Conservation (phyloP, 2,329 filamentous ascomycete species). For the Microcera coccophila region DNA sequence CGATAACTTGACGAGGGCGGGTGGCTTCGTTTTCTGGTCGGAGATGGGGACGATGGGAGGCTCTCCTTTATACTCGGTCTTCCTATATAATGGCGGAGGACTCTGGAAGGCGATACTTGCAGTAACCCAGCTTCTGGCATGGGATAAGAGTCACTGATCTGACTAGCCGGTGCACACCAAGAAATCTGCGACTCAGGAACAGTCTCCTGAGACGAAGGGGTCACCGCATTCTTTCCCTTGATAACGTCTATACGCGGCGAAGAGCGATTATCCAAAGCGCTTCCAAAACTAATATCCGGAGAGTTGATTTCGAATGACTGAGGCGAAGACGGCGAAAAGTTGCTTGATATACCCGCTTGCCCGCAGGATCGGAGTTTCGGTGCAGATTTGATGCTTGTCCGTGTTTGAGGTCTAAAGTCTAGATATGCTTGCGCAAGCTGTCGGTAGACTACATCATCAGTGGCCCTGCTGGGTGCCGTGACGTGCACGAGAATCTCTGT, state of each 20-base stretch:
- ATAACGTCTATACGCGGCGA: slow-evolving; percentile 27
- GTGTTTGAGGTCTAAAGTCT: slow-evolving; percentile 38
- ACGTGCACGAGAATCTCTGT: slow-evolving; percentile 56
- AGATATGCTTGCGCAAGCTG: slow-evolving; percentile 49
- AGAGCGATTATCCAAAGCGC: slow-evolving; percentile 43
- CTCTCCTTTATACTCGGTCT: slow-evolving; percentile 21
- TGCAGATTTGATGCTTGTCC: slow-evolving; percentile 9
- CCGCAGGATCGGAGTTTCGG: neutral
- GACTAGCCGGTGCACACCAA: slow-evolving; percentile 45
- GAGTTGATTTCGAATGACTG: slow-evolving; percentile 30
- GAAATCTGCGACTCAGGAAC: slow-evolving; percentile 28
- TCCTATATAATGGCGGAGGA: slow-evolving; percentile 48
- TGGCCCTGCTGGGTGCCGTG: slow-evolving; percentile 45
- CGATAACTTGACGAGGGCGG: neutral
- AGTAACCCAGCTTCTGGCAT: slow-evolving; percentile 31
- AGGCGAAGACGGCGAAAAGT: slow-evolving; percentile 10
- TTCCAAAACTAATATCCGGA: slow-evolving; percentile 42
- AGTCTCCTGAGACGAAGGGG: slow-evolving; percentile 9
- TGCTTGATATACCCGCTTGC: too few relatives aligned
- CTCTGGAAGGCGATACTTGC: slow-evolving; percentile 44
- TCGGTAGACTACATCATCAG: slow-evolving; percentile 48
- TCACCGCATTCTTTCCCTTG: neutral
- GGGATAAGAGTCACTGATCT: slow-evolving; percentile 54
- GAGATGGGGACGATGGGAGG: slow-evolving; percentile 17
- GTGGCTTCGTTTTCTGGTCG: slow-evolving; percentile 5